Base-by-base conservation (phyloP, 805 yeast species). In the Ogataea philodendri region DNA sequence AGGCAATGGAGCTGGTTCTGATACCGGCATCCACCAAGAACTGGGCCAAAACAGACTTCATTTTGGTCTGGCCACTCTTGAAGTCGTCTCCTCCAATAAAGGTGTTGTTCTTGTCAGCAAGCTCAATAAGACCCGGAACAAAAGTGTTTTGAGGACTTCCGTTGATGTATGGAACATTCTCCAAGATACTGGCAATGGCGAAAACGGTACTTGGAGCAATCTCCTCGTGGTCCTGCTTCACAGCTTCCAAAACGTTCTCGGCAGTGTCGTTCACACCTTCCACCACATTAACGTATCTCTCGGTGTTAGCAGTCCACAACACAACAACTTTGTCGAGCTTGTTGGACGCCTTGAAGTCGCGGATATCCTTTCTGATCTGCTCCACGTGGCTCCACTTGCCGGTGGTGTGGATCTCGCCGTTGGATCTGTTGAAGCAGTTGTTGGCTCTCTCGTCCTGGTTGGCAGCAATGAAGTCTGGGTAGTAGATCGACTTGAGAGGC, bases 141-240 rank as follows among this genome's bases (percentile, higher is more conserved):
- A 90, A 89, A 35, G 97, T 90, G 71, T 89, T 89, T 68, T 89
- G 97, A 35, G 97, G 97, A 25, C 96, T 87, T 30, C 97, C 97
- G 56, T 89, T 89, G 63, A 89, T 86, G 69, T 87, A 89, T 35
- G 97, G 94, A 41, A 81, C 78, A 26, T 77, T 74, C 63, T 90
- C 97, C 55, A 89, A 72, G 51, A 90, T 90, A 34, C 86, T 78
- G 11, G 97, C 97, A 49, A 86, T 85, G 7, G 97, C 97, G 56
- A 90, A 89, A 35, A 89, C 62, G n/a, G 96, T 87, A 9, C 96
- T 86, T 43, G 97, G 96, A 28, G 95, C 75, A 46, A 89, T 76
- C 66, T 89, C 97, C 24, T 65, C 71, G 58, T 89, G 95, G 52
- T 84, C 86, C 22, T 60, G 60, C 65, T 86, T 87, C 62, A 89